phyloP scores from a whole-genome alignment of 345 rosid species.

The Cochlearia excelsa region DNA sequence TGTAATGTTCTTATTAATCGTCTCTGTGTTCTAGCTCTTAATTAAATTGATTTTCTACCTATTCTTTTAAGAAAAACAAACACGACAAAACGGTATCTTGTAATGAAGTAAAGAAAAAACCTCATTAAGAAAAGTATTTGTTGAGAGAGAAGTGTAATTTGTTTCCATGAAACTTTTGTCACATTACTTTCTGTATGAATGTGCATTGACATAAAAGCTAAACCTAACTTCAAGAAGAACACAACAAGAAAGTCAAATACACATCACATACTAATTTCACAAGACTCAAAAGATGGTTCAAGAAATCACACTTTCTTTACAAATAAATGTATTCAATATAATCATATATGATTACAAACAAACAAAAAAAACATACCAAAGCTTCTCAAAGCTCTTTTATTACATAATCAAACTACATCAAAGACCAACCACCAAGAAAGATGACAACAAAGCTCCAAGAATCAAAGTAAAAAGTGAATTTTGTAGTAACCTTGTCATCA shows the following conservation, averaged over 20 bases:
- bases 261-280: constrained; percentile 2
- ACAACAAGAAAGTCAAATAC: neutral
- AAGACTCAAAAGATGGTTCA: constrained; percentile 6
- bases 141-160: neutral
- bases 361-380: constrained; percentile 24
- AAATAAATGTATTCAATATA: constrained; percentile 31
- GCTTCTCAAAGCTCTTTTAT: constrained; percentile 36
- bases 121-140: neutral
- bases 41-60: too few species aligned
- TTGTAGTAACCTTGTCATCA: constrained; percentile 19
- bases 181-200: neutral
- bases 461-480: constrained; percentile 10
- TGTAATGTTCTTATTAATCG: too few species aligned
- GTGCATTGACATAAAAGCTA: neutral
- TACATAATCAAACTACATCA: constrained; percentile 32
- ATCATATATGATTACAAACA: too few species aligned
- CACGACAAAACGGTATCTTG: too few species aligned
- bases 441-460: constrained; percentile 26
- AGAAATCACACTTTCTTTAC: constrained; percentile 33
- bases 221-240: neutral
- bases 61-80: too few species aligned
- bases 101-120: too few species aligned
- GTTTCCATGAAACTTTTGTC: neutral
- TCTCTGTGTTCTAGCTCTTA: too few species aligned
- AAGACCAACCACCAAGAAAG: constrained; percentile 27